phyloP scores from a whole-genome alignment of 2,329 filamentous ascomycete genomes.

The Trichoderma atroviride region DNA sequence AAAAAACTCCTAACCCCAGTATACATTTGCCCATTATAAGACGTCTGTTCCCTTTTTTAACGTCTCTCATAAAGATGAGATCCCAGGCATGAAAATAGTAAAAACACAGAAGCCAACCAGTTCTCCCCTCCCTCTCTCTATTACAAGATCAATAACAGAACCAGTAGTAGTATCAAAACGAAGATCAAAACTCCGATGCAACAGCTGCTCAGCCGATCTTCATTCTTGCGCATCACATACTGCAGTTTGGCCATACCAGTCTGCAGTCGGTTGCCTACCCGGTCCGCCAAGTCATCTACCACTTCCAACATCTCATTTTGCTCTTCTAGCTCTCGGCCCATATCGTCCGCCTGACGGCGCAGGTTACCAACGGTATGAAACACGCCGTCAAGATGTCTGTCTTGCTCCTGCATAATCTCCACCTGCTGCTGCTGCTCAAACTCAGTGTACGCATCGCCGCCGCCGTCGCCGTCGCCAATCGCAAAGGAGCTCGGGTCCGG shows the following conservation, averaged over 20 bases:
- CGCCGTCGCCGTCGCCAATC: slow-evolving; percentile 52
- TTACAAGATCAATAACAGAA: slow-evolving; percentile 70
- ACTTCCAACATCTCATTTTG: slow-evolving; percentile 86
- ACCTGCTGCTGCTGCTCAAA: slow-evolving; percentile 91
- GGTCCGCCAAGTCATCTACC: slow-evolving; percentile 81
- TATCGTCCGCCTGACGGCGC: slow-evolving; percentile 86
- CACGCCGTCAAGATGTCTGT: slow-evolving; percentile 88
- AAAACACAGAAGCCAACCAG: neutral
- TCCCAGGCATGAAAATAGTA: neutral
- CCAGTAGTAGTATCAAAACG: slow-evolving; percentile 81
- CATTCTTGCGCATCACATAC: slow-evolving; percentile 83
- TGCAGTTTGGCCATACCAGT: slow-evolving; percentile 85
- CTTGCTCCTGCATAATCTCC: slow-evolving; percentile 92
- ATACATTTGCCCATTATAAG: slow-evolving; percentile 15
- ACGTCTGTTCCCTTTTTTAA: neutral
- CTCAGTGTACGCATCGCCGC: slow-evolving; percentile 70
- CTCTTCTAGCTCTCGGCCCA: slow-evolving; percentile 95
- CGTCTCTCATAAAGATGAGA: neutral
- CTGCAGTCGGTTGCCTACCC: slow-evolving; percentile 82
- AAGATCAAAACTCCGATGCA: slow-evolving; percentile 89
- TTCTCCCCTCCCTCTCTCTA: neutral
- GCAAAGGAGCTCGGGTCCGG: slow-evolving; percentile 61
- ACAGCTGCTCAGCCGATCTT: slow-evolving; percentile 85
- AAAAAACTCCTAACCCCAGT: slow-evolving; percentile 4
- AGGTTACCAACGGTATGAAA: slow-evolving; percentile 92